These are phyloP conservation scores for Adansonia gregorii DNA, from an alignment of 441 rosid genomes.

Conservation along the genomic window DNA sequence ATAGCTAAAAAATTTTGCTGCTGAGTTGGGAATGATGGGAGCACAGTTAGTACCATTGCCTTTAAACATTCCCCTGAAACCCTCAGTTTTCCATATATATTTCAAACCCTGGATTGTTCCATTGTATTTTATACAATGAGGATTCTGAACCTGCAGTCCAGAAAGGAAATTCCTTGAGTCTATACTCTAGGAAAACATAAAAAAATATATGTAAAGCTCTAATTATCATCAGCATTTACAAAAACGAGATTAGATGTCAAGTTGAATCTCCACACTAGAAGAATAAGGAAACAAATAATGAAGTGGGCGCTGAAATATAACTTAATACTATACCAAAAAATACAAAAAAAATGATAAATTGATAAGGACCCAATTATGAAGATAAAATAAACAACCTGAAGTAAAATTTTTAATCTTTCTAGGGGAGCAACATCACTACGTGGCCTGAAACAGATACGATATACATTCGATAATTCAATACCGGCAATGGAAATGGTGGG, in stretches of 20 bases:
- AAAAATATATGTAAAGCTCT: background rate
- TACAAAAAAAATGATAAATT: background rate
- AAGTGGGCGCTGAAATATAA: background rate
- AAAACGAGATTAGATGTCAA: background rate
- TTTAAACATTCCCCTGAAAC: slow-evolving; percentile 84
- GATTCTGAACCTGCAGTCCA: slow-evolving; percentile 82
- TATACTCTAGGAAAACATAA: slow-evolving; percentile 7
- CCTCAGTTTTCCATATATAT: slow-evolving; percentile 91
- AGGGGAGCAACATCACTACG: slow-evolving; percentile 95
- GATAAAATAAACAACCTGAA: slow-evolving; percentile 54
- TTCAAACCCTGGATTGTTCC: slow-evolving; percentile 93
- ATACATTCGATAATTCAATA: slow-evolving; percentile 17
- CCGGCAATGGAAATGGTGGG: slow-evolving; percentile 8
- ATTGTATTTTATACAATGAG: slow-evolving; percentile 80
- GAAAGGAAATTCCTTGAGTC: slow-evolving; percentile 18
- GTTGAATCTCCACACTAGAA: background rate
- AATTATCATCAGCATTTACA: background rate
- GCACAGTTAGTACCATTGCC: slow-evolving; percentile 96
- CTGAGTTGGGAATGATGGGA: slow-evolving; percentile 90
- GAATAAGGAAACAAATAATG: background rate
- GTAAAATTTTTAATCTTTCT: slow-evolving; percentile 79
- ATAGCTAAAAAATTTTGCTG: slow-evolving; percentile 94
- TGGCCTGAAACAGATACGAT: slow-evolving; percentile 55
- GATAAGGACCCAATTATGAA: slow-evolving; percentile 7
- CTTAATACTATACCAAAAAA: background rate